Evolutionary conservation across 345 rosid species (phyloP).

Genomic region (Camelina neglecta): DNA sequence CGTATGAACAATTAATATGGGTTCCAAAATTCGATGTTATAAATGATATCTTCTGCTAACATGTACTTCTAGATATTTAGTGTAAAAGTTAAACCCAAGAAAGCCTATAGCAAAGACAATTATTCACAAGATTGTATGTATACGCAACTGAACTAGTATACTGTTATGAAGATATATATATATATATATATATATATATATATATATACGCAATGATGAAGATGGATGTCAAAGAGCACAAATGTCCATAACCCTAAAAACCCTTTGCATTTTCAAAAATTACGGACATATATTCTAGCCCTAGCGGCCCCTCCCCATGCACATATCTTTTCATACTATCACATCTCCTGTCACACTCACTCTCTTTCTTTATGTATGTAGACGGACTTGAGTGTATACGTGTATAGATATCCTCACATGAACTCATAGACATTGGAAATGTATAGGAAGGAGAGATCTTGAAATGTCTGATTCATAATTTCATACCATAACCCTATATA

Average conservation of each 20-base stretch:
- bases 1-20: slow-evolving; percentile 41
- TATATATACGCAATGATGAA: slow-evolving; percentile 18
- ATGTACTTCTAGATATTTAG: slow-evolving; percentile 30
- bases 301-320: slow-evolving; percentile 43
- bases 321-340: slow-evolving; percentile 44
- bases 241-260: slow-evolving; percentile 32
- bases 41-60: slow-evolving; percentile 36
- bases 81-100: slow-evolving; percentile 23
- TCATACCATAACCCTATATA: slow-evolving; percentile 36
- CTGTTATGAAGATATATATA: neutral
- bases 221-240: slow-evolving; percentile 11
- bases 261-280: slow-evolving; percentile 3
- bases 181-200: neutral
- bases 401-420: slow-evolving; percentile 40
- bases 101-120: slow-evolving; percentile 25
- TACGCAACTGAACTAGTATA: neutral
- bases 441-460: slow-evolving; percentile 28
- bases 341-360: slow-evolving; percentile 41
- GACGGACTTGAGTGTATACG: slow-evolving; percentile 21
- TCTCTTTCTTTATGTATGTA: neutral
- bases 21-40: slow-evolving; percentile 45
- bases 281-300: slow-evolving; percentile 31
- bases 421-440: slow-evolving; percentile 33
- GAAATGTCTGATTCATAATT: slow-evolving; percentile 26
- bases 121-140: slow-evolving; percentile 10